Evolutionary conservation across 2,329 filamentous ascomycete genomes (phyloP).

Genomic region (Madurella mycetomatis): DNA sequence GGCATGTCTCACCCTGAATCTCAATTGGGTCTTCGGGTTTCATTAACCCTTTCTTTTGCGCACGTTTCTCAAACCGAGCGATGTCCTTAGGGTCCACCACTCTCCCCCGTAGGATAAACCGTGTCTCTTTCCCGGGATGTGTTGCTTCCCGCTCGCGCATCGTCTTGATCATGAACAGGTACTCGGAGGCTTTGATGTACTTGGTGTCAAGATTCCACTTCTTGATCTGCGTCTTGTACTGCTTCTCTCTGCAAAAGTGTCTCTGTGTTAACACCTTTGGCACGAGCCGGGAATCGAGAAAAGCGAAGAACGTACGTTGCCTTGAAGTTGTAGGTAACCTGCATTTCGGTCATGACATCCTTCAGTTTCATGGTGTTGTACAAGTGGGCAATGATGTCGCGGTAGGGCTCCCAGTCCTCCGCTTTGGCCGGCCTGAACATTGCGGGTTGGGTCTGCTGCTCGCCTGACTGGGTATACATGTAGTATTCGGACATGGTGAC

Average conservation of each 20-base stretch:
- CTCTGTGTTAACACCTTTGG: not conserved
- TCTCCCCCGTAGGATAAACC: constrained; percentile 28
- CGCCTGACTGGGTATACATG: constrained; percentile 4
- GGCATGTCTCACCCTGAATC: constrained; percentile 9
- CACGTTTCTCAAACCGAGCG: constrained; percentile 28
- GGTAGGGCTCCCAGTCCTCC: constrained; percentile 33
- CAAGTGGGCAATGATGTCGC: constrained; percentile 27
- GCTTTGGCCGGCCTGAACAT: constrained; percentile 27
- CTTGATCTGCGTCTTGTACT: constrained; percentile 33
- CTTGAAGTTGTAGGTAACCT: constrained; percentile 28
- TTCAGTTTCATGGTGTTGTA: constrained; percentile 34
- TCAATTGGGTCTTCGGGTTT: constrained; percentile 17
- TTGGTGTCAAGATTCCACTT: constrained; percentile 34
- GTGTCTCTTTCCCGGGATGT: constrained; percentile 25
- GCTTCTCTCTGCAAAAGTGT: constrained; percentile 24
- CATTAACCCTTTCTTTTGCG: constrained; percentile 25
- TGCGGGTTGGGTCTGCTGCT: constrained; percentile 7
- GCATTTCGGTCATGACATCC: constrained; percentile 36
- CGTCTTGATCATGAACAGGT: constrained; percentile 31
- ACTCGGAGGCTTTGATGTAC: constrained; percentile 32
- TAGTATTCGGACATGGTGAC: constrained; percentile 18
- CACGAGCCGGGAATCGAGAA: not conserved
- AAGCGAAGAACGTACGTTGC: constrained; percentile 27
- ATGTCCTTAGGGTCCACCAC: constrained; percentile 29
- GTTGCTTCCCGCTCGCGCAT: constrained; percentile 24